Conservation (phyloP, 352 stramenopile species). For the Phytophthora multivora region DNA sequence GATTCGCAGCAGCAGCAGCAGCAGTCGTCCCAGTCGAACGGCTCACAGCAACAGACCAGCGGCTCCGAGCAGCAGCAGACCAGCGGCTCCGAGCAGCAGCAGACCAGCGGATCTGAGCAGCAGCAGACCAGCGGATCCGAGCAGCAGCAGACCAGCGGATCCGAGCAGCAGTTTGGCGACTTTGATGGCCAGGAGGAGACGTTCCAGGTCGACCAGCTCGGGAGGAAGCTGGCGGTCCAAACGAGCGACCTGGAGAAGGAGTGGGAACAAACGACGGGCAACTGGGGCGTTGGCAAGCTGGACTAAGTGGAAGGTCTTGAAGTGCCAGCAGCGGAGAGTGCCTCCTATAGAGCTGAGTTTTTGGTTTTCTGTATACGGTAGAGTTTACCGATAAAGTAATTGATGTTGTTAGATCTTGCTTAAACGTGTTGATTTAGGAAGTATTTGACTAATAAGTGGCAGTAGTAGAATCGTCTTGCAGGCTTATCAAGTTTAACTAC, state of each 20-base stretch:
- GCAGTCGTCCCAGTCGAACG: constrained; percentile 7
- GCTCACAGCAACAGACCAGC: background rate
- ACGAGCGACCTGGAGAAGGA: constrained; percentile 23
- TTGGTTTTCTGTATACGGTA: constrained; percentile 11
- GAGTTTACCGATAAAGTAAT: constrained; percentile 15
- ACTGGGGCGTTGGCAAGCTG: constrained; percentile 33
- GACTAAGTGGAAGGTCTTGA: constrained; percentile 15
- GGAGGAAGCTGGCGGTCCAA: constrained; percentile 14
- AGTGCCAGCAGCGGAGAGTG: background rate
- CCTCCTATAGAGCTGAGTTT: constrained; percentile 1
- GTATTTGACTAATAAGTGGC: background rate
- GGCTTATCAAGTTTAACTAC: too few relatives aligned
- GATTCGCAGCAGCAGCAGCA: constrained; percentile 8
- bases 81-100: background rate
- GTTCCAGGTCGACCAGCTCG: background rate
- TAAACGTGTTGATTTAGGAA: background rate
- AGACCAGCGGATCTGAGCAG: background rate
- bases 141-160: background rate
- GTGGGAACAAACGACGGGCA: constrained; percentile 16
- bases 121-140: background rate
- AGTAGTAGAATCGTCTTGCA: background rate
- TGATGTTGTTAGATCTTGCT: background rate
- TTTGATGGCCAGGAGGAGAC: background rate
- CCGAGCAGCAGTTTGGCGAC: background rate
- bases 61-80: background rate